Evolutionary conservation across 2,329 filamentous ascomycete species (phyloP), one percentile per base, ranked within the genome.

Genomic region (Gyromitra esculenta): DNA sequence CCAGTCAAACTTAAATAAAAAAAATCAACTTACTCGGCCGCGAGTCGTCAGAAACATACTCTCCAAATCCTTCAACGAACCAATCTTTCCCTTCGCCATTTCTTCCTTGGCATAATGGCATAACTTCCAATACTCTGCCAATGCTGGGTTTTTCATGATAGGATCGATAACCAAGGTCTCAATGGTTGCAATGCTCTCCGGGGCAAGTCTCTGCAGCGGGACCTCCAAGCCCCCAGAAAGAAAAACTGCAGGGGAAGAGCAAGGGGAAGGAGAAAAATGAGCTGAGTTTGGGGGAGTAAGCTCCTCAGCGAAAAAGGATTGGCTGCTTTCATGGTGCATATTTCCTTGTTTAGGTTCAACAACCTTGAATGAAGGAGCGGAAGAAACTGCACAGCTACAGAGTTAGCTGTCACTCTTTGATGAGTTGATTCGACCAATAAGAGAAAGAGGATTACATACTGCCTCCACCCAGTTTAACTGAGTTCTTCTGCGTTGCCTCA

Each of bases 281-380:
- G 75, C 75, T 13, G 75, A 77, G 56, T 48, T 60, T 39, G 75
- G 75, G 5, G 75, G 75, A 39, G 75, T 77, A 31, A 60, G 71
- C 52, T 77, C 75, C 35, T 50, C 64, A n/a, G n/a, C 35, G 9
- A 31, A 8, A 31, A 43, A 71, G 35, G 48, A 57, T 18, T 37
- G 50, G 18, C n/a, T 43, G 1, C 13, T 3, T n/a, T 57, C 68
- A 21, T 13, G 45, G 25, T 15, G 35, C 6, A 71, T 45, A 1
- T 50, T 48, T 21, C 15, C 25, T 7, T 56, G 18, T 48, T 56
- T 37, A 63, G 25, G 37, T 21, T 63, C 56, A 63, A 45, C 31
- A 3, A 13, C 7, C 43, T 37, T 63, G 15, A 67, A 39, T 7
- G 52, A n/a, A 57, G 21, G 5, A 13, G n/a, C 5, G n/a, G 41